These are phyloP conservation scores for Fusarium oxysporum DNA, from an alignment of 2,329 filamentous ascomycete genomes.

Conservation along the genomic window DNA sequence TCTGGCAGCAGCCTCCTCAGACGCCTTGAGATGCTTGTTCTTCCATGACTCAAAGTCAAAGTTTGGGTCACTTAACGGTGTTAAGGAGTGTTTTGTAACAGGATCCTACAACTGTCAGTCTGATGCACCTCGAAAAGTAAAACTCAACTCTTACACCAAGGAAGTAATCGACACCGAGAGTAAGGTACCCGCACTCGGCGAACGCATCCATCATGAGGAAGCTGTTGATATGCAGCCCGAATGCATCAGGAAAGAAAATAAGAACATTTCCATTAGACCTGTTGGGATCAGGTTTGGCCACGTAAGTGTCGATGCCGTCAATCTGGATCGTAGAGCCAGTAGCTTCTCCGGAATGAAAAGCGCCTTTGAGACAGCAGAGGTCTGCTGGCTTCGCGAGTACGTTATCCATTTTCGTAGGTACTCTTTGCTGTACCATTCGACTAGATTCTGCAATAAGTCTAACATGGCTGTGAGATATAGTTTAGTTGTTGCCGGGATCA, in stretches of 20 bases:
- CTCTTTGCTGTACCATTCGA: rapidly evolving
- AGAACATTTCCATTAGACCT: not conserved
- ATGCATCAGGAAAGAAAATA: not conserved
- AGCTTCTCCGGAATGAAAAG: not conserved
- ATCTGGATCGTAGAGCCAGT: not conserved
- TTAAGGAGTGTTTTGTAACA: not conserved
- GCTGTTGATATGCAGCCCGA: not conserved
- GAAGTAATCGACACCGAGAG: not conserved
- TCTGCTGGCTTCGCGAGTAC: not conserved
- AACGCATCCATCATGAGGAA: not conserved
- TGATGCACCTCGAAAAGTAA: rapidly evolving
- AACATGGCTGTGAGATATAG: not conserved
- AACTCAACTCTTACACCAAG: not conserved
- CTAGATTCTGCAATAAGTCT: too few relatives aligned
- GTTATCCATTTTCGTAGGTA: not conserved
- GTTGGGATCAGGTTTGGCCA: not conserved
- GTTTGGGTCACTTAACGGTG: not conserved
- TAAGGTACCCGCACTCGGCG: not conserved
- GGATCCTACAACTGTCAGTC: not conserved
- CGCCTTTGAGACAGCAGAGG: not conserved
- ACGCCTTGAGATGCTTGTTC: not conserved
- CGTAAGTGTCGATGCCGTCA: not conserved
- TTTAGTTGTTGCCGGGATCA: not conserved
- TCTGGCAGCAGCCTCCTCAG: not conserved
- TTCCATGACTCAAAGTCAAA: conserved; percentile 1